Conservation (phyloP, 2,329 filamentous ascomycete species). For the Ophiosphaerella narmari region DNA sequence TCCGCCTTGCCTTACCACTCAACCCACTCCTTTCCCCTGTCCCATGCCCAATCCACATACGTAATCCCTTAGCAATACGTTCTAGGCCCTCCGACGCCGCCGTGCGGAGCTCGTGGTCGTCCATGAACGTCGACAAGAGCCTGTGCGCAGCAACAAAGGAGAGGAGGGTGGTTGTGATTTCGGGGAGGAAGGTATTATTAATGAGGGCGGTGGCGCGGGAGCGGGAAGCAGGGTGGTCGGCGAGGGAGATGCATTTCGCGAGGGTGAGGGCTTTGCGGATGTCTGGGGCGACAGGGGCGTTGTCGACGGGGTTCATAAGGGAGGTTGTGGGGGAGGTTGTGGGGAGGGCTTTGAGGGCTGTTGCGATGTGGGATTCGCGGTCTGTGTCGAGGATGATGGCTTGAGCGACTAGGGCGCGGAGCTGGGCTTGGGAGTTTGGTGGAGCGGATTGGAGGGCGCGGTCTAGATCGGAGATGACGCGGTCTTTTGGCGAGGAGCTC, state of each 20-base stretch:
- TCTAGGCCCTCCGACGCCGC: conserved; percentile 49
- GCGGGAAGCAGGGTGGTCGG: conserved; percentile 15
- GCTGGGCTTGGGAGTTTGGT: conserved; percentile 72
- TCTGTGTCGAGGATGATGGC: conserved; percentile 61
- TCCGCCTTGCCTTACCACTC: conserved; percentile 42
- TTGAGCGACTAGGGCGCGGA: conserved; percentile 62
- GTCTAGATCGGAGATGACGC: conserved; percentile 61
- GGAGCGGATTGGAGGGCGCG: conserved; percentile 76
- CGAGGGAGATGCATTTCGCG: conserved; percentile 62
- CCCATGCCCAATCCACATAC: conserved; percentile 54
- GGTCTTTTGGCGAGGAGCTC: conserved; percentile 49
- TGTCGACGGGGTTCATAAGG: conserved; percentile 55
- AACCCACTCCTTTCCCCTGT: conserved; percentile 49
- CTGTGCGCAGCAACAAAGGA: conserved; percentile 53
- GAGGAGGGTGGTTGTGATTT: conserved; percentile 49
- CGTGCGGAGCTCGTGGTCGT: conserved; percentile 36
- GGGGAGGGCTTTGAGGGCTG: conserved; percentile 59
- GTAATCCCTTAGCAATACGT: conserved; percentile 49
- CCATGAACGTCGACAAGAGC: conserved; percentile 46
- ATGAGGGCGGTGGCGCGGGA: conserved; percentile 40
- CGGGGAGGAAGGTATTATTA: conserved; percentile 47
- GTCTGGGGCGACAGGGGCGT: conserved; percentile 61
- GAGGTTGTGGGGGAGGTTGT: conserved; percentile 42
- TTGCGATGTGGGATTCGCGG: conserved; percentile 56
- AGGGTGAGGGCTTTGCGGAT: conserved; percentile 62